These are phyloP conservation scores for Ogataea allantospora DNA, from an alignment of 805 yeast species.

Conservation along the genomic window DNA sequence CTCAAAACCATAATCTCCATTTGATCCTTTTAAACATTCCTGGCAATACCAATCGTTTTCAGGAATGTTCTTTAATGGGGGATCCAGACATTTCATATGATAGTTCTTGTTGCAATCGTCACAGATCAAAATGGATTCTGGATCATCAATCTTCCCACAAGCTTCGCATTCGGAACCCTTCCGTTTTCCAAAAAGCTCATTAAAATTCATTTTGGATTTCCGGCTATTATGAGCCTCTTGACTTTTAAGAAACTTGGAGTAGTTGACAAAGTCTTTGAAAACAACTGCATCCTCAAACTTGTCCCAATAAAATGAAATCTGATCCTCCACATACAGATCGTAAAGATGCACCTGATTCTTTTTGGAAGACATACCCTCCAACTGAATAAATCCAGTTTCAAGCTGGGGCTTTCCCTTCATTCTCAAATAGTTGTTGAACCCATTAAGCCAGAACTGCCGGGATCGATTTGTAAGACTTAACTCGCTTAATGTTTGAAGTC, in stretches of 20 bases:
- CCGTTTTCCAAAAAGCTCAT: conserved; percentile 12
- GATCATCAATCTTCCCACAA: conserved; percentile 47
- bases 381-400: conserved; percentile 14
- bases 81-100: conserved; percentile 67
- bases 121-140: conserved; percentile 55
- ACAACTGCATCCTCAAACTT: conserved; percentile 14
- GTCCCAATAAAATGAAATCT: conserved; percentile 5
- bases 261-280: conserved; percentile 17
- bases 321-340: conserved; percentile 28
- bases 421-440: conserved; percentile 54
- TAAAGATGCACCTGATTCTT: conserved; percentile 28
- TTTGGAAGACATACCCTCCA: conserved; percentile 1
- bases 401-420: conserved; percentile 37
- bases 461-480: conserved; percentile 62
- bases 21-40: conserved; percentile 72
- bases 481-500: conserved; percentile 67
- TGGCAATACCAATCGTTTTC: conserved; percentile 76
- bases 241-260: conserved; percentile 19
- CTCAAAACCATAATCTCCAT: conserved; percentile 86
- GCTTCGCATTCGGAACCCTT: conserved; percentile 30
- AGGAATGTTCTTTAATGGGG: conserved; percentile 53
- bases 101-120: conserved; percentile 70
- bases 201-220: conserved; percentile 1
- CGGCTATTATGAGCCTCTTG: conserved; percentile 6
- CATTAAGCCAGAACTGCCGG: conserved; percentile 59